Conservation (phyloP, 768 basidiomycete genomes). For the Tylopilus sp. region DNA sequence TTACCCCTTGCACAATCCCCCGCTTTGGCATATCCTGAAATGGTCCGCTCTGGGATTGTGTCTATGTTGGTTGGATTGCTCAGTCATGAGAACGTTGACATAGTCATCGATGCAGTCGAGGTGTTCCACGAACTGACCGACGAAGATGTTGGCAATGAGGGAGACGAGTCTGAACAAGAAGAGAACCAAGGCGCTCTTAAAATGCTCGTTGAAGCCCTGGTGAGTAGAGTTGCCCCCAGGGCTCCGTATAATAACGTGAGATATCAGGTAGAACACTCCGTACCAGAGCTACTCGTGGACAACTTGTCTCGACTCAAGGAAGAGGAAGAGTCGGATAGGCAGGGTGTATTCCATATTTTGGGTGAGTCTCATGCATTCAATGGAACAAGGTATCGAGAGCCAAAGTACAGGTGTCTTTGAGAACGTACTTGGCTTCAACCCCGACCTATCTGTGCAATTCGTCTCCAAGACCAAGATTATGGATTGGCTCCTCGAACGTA, state of each 20-base stretch:
- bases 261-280: constrained; percentile 71
- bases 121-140: constrained; percentile 93
- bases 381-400: not conserved
- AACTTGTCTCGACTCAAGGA: constrained; percentile 90
- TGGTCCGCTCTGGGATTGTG: constrained; percentile 73
- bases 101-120: constrained; percentile 93
- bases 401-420: constrained; percentile 77
- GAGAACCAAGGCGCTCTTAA: constrained; percentile 66
- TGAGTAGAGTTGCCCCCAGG: constrained; percentile 37
- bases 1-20: constrained; percentile 88
- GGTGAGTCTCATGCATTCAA: constrained; percentile 41
- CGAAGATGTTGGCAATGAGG: constrained; percentile 87
- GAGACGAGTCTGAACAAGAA: constrained; percentile 60
- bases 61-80: constrained; percentile 77
- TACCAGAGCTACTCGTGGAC: constrained; percentile 85
- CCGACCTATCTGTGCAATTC: constrained; percentile 65
- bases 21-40: constrained; percentile 81
- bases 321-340: constrained; percentile 82
- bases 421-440: constrained; percentile 85
- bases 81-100: constrained; percentile 95
- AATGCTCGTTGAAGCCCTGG: constrained; percentile 70
- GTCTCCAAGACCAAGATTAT: constrained; percentile 74
- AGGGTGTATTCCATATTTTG: constrained; percentile 92
- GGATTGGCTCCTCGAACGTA: constrained; percentile 74
- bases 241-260: constrained; percentile 4